phyloP scores from a whole-genome alignment of 164 flowering plant species.

The Magnolia officinalis region DNA sequence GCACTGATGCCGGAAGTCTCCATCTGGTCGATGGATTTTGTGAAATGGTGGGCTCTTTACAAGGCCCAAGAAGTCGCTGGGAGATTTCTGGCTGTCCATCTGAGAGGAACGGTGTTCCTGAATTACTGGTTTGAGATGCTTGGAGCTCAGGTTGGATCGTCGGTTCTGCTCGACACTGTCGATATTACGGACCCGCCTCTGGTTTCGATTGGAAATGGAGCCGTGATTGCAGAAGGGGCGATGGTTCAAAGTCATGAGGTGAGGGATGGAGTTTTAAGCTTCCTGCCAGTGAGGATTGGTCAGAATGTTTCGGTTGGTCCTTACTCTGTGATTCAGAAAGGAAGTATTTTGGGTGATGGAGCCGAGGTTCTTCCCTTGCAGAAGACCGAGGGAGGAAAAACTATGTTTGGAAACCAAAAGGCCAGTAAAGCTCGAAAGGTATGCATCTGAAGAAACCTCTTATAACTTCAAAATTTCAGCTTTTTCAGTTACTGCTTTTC shows the following conservation, averaged over 20 bases:
- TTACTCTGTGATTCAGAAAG: conserved; percentile 62
- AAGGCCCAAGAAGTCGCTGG: conserved; percentile 63
- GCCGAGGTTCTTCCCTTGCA: conserved; percentile 53
- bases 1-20: conserved; percentile 49
- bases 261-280: conserved; percentile 58
- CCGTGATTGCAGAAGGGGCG: conserved; percentile 70
- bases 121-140: conserved; percentile 75
- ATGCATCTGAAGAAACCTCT: background rate
- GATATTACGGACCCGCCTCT: conserved; percentile 77
- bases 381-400: conserved; percentile 39
- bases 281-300: conserved; percentile 60
- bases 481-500: background rate
- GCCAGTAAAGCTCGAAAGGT: conserved; percentile 29
- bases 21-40: conserved; percentile 60
- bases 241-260: conserved; percentile 75
- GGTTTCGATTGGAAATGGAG: conserved; percentile 66
- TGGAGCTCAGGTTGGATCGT: conserved; percentile 73
- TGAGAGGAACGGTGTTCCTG: conserved; percentile 71
- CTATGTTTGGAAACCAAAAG: conserved; percentile 21
- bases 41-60: conserved; percentile 79
- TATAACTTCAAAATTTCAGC: background rate
- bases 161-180: conserved; percentile 63
- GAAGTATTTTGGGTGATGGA: conserved; percentile 44
- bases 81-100: conserved; percentile 60
- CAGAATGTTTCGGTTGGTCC: conserved; percentile 52